Percentiles rank a stretch among this genome's conserved stretches.
phyloP scores from a whole-genome alignment of 202 grass and related monocot species.

The Zoysia matrella region DNA sequence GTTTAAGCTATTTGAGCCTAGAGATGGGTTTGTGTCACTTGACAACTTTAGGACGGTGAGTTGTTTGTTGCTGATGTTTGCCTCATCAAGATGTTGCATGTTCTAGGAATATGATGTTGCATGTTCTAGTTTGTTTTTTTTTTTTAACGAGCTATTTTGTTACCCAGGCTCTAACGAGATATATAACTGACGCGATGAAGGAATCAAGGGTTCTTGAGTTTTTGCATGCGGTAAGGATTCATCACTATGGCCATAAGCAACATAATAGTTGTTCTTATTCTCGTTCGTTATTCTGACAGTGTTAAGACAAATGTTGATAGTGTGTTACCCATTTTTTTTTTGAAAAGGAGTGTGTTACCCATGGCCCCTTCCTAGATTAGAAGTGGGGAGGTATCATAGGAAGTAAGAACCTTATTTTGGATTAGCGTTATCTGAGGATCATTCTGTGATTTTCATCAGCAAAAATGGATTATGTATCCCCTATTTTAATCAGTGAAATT shows the following conservation, averaged over 20 bases:
- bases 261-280: not conserved
- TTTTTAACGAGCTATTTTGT: slow-evolving; percentile 32
- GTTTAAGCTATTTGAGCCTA: slow-evolving; percentile 85
- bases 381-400: slow-evolving; percentile 11
- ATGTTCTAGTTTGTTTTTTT: slow-evolving; percentile 1
- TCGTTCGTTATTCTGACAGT: not conserved
- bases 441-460: not conserved
- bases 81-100: slow-evolving; percentile 24
- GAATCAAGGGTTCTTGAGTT: slow-evolving; percentile 92
- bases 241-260: slow-evolving; percentile 20
- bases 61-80: slow-evolving; percentile 38
- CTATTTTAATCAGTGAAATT: not conserved
- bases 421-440: not conserved
- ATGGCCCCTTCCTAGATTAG: not conserved
- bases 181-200: slow-evolving; percentile 88
- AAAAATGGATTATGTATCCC: not conserved
- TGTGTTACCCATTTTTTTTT: not conserved
- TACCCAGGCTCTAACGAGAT: slow-evolving; percentile 71
- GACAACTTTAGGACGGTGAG: slow-evolving; percentile 89
- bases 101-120: not conserved
- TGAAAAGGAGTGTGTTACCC: too few species aligned
- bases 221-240: slow-evolving; percentile 68
- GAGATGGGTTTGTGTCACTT: slow-evolving; percentile 72
- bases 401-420: not conserved
- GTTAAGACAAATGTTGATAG: slow-evolving; percentile 12